Base-by-base conservation (phyloP, 2,329 filamentous ascomycete species). In the Fusarium mexicanum region DNA sequence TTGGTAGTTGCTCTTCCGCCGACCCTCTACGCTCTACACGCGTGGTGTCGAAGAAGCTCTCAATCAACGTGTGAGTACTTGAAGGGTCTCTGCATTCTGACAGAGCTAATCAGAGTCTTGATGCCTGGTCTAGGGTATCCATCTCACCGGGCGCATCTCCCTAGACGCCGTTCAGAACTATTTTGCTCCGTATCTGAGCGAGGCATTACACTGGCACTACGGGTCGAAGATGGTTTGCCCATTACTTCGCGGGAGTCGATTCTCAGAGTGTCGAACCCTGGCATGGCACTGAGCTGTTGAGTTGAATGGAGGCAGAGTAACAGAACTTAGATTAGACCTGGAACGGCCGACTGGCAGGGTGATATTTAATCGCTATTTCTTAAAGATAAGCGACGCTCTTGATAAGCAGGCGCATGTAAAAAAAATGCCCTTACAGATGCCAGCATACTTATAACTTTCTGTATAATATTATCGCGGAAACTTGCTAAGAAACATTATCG, bases 301-400 rank as follows among this genome's bases (percentile, higher is more conserved):
- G 18, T 24, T 2, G 4, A 22, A 0, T 2, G 1, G 6, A 5
- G 14, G 13, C 6, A 3, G 4, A 1, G 16, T 0, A 7, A 7
- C 7, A 5, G 5, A 16, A 8, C 2, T 6, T 17, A 3, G 1
- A 17, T 31, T n/a, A 17, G 20, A n/a, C 6, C 14, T 31, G 0
- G 20, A 31, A 17, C 7, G 0, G 1, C 20, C 1, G 17, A 8
- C 0, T 2, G 7, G 0, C 8, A 13, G 6, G 0, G 3, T 4
- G 5, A 9, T 0, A 2, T 4, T 11, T 10, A 0, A 1, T 8
- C 6, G 22, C 5, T 1, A 0, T 24, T 12, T 3, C 0, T 3
- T 17, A 8, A 5, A 4, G 9, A 43, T 24, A 11, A 17, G 7
- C 4, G 1, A 4, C 6, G 5, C 1, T 8, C 3, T 4, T 4